phyloP scores from a whole-genome alignment of 2,329 filamentous ascomycete genomes.

The Colletotrichum gigasporum region DNA sequence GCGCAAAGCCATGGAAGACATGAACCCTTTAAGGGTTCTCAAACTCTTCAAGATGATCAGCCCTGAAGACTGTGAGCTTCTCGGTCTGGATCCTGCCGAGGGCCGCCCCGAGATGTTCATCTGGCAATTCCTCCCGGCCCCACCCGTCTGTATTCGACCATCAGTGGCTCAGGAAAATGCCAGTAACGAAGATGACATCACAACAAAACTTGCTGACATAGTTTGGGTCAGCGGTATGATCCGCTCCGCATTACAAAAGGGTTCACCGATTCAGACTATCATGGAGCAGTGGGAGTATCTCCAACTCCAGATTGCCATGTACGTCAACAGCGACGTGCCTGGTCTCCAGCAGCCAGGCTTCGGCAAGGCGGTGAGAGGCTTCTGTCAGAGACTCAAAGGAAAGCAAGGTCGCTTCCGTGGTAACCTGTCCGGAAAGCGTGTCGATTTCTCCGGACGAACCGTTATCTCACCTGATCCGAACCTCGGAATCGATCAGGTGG shows the following conservation, averaged over 20 bases:
- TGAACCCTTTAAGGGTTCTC: conserved; percentile 88
- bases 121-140: conserved; percentile 95
- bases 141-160: conserved; percentile 92
- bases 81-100: conserved; percentile 87
- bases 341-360: conserved; percentile 89
- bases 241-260: conserved; percentile 81
- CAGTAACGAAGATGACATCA: conserved; percentile 96
- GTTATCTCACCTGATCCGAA: conserved; percentile 99
- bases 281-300: conserved; percentile 99
- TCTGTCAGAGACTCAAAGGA: conserved; percentile 94
- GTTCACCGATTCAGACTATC: conserved; percentile 85
- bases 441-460: conserved; percentile 96
- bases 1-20: conserved; percentile 91
- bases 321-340: conserved; percentile 96
- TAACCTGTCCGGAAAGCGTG: conserved; percentile 96
- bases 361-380: conserved; percentile 89
- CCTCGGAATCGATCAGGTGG: conserved; percentile 90
- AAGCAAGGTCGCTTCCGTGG: conserved; percentile 98
- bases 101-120: conserved; percentile 96
- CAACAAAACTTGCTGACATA: conserved; percentile 96
- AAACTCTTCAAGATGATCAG: conserved; percentile 92
- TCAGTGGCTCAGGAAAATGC: conserved; percentile 93
- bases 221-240: conserved; percentile 92
- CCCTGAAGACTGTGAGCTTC: conserved; percentile 85
- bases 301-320: conserved; percentile 94